phyloP scores from a whole-genome alignment of 164 flowering plant species.

The Chloranthus sessilifolius region DNA sequence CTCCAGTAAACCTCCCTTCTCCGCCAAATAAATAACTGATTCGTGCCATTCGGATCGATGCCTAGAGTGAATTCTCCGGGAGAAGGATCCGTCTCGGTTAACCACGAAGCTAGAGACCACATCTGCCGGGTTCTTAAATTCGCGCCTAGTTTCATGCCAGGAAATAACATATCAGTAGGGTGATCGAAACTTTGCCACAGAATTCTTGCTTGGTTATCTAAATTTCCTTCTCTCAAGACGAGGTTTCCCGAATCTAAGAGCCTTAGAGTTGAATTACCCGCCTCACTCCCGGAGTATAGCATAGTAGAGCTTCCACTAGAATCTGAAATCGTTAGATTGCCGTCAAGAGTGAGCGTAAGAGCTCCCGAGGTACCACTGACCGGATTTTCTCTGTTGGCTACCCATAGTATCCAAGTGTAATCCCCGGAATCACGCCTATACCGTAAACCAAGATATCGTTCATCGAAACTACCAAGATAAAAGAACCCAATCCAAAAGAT shows the following conservation, averaged over 20 bases:
- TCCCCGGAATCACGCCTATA: conserved; percentile 7
- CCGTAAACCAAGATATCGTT: conserved; percentile 39
- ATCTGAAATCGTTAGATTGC: conserved; percentile 19
- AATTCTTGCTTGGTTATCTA: not conserved
- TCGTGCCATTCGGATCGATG: not conserved
- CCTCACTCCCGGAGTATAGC: conserved; percentile 15
- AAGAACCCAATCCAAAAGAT: conserved; percentile 3
- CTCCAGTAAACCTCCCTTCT: not conserved
- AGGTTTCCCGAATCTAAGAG: too few relatives aligned
- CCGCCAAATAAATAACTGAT: not conserved
- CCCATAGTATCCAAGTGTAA: conserved; percentile 42
- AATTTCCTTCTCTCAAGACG: too few relatives aligned
- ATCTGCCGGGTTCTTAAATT: too few relatives aligned
- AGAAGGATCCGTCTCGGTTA: too few relatives aligned
- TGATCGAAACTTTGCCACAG: too few relatives aligned
- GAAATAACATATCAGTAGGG: too few relatives aligned
- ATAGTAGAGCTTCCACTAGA: conserved; percentile 6
- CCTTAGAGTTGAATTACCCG: conserved; percentile 6
- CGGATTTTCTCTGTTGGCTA: conserved; percentile 37
- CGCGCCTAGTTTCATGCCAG: too few relatives aligned
- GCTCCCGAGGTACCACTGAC: conserved; percentile 8
- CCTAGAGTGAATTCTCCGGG: too few relatives aligned
- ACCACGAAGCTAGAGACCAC: too few relatives aligned
- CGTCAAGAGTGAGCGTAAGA: conserved; percentile 15
- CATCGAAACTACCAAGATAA: too few relatives aligned